Evolutionary conservation across 495 filamentous ascomycete genomes (phyloP).

Genomic region (Podospora tetraspora): DNA sequence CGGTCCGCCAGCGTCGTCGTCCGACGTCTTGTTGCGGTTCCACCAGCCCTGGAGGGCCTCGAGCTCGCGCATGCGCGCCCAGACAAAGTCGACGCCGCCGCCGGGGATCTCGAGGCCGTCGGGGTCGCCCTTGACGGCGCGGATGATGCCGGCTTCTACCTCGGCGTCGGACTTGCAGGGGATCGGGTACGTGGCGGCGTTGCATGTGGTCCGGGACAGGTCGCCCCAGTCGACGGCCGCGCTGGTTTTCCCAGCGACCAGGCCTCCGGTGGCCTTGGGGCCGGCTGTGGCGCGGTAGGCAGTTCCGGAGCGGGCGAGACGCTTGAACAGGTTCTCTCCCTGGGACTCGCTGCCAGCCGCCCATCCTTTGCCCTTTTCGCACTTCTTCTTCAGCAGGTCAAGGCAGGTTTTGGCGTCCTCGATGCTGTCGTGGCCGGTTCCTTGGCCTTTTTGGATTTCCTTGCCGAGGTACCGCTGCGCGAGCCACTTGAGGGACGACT

Average conservation of each 20-base stretch:
- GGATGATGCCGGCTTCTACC: conserved; percentile 63
- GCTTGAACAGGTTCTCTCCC: conserved; percentile 81
- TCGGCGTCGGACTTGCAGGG: conserved; percentile 70
- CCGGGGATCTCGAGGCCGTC: conserved; percentile 56
- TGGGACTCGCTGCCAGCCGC: conserved; percentile 62
- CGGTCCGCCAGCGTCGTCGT: conserved; percentile 16
- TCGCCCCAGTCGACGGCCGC: conserved; percentile 88
- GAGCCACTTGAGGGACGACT: conserved; percentile 80
- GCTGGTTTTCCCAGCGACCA: conserved; percentile 56
- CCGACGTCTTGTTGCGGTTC: conserved; percentile 49
- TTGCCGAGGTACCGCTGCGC: conserved; percentile 72
- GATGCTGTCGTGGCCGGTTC: conserved; percentile 77
- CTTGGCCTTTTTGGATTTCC: conserved; percentile 74
- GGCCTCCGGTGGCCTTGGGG: conserved; percentile 40
- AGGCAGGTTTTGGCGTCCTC: conserved; percentile 88
- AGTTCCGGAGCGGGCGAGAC: conserved; percentile 56
- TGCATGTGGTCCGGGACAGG: conserved; percentile 65
- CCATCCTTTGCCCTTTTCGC: conserved; percentile 82
- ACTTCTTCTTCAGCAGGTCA: conserved; percentile 90
- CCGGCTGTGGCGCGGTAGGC: conserved; percentile 50
- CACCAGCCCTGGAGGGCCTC: conserved; percentile 81
- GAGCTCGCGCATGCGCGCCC: conserved; percentile 80
- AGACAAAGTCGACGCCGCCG: conserved; percentile 80
- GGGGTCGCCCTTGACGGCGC: conserved; percentile 63
- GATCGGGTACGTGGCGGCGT: conserved; percentile 64